These are phyloP conservation scores for Annona squamosa DNA, from an alignment of 164 flowering plant species.

Conservation along the genomic window DNA sequence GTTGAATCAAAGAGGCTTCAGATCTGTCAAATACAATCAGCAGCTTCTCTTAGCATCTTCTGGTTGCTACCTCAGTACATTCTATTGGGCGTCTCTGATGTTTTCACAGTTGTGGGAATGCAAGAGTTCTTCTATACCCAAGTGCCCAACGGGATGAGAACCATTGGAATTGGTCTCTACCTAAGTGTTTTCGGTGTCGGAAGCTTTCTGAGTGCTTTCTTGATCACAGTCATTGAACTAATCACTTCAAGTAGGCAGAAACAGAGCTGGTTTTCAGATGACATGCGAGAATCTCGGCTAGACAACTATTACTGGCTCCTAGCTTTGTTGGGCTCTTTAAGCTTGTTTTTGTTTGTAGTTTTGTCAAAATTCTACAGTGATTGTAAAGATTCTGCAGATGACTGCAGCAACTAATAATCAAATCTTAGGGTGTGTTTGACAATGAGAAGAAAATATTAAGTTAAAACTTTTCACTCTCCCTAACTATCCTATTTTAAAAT, in stretches of 20 bases:
- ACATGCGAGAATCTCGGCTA: constrained; percentile 9
- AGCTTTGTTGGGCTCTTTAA: constrained; percentile 7
- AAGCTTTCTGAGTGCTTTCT: constrained; percentile 17
- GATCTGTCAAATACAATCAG: neutral
- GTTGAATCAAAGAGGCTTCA: constrained; percentile 3
- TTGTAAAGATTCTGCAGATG: neutral
- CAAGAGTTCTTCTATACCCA: constrained; percentile 27
- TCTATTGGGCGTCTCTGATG: constrained; percentile 16
- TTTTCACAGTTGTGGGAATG: constrained; percentile 19
- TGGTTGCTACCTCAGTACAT: constrained; percentile 21
- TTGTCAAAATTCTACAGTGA: constrained; percentile 9
- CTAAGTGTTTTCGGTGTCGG: constrained; percentile 22
- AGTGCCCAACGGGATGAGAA: constrained; percentile 19
- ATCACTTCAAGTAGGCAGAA: neutral
- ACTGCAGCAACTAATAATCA: neutral
- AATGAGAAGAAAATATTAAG: neutral
- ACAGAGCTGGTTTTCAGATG: constrained; percentile 15
- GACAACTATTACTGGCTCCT: constrained; percentile 16
- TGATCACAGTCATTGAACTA: constrained; percentile 7
- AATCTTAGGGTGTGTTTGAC: neutral
- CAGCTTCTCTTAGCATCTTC: constrained; percentile 2
- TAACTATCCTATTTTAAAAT: no score
- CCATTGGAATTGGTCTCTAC: constrained; percentile 19
- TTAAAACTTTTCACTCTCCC: no score
- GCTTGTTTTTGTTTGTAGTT: constrained; percentile 1